phyloP scores from a whole-genome alignment of 192 early-diverging fungal species.

The Coemansia erecta region DNA sequence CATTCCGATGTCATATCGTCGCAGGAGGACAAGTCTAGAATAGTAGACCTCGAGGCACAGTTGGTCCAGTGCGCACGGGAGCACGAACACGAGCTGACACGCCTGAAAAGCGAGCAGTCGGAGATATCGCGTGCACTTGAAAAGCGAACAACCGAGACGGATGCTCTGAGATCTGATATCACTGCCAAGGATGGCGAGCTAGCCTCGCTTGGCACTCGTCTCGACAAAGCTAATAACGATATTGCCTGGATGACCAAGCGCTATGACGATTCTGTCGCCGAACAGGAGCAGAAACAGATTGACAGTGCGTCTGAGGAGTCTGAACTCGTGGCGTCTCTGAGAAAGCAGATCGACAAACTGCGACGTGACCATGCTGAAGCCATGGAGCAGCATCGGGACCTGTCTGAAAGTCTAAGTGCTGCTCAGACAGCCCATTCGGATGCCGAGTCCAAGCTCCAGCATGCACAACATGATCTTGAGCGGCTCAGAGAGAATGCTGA shows the following conservation, averaged over 20 bases:
- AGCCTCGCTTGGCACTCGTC: conserved; percentile 10
- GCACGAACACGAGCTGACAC: conserved; percentile 10
- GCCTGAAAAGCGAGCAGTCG: conserved; percentile 1
- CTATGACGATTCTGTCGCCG: conserved; percentile 21
- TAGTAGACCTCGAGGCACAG: conserved; percentile 13
- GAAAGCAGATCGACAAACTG: conserved; percentile 25
- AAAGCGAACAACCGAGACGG: background rate
- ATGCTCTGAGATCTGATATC: conserved; percentile 5
- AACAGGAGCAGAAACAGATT: conserved; percentile 17
- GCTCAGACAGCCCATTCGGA: conserved; percentile 1
- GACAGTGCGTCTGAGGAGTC: conserved; percentile 11
- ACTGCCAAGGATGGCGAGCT: conserved; percentile 1
- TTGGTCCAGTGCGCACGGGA: background rate
- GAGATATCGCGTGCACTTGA: conserved; percentile 7
- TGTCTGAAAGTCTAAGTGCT: conserved; percentile 8
- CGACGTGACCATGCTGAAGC: conserved; percentile 19
- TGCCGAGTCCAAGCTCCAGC: conserved; percentile 28
- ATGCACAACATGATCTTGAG: conserved; percentile 29
- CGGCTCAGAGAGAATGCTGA: conserved; percentile 35
- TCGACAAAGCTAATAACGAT: conserved; percentile 18
- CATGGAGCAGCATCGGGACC: conserved; percentile 12
- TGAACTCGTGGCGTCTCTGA: conserved; percentile 9
- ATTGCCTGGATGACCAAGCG: conserved; percentile 12
- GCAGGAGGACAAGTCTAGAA: conserved; percentile 1
- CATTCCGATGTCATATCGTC: conserved; percentile 2